phyloP scores from a whole-genome alignment of 108 stramenopile species.

The Fistulifera pelliculosa region DNA sequence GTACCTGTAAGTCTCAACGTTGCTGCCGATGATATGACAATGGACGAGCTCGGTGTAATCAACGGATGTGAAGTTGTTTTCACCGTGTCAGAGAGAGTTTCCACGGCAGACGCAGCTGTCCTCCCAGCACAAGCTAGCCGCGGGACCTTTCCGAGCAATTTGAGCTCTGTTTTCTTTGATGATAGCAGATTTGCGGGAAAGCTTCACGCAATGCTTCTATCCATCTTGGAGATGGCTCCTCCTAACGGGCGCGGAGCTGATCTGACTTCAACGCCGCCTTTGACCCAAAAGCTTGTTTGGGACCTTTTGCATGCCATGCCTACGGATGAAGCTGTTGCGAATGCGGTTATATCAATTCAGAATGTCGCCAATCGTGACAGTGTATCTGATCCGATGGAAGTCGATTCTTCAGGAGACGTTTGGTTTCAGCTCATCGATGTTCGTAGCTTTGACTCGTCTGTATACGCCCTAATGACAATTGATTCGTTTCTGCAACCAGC shows the following conservation, averaged over 20 bases:
- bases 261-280: slow-evolving; percentile 4
- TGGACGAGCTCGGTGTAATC: slow-evolving; percentile 64
- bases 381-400: slow-evolving; percentile 49
- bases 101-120: slow-evolving; percentile 6
- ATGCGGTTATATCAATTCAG: slow-evolving; percentile 39
- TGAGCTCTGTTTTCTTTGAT: slow-evolving; percentile 56
- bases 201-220: too few species aligned
- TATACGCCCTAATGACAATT: slow-evolving; percentile 89
- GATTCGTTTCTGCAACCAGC: slow-evolving; percentile 88
- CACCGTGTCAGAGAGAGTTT: slow-evolving; percentile 30
- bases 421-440: slow-evolving; percentile 71
- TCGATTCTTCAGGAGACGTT: slow-evolving; percentile 36
- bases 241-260: slow-evolving; percentile 3
- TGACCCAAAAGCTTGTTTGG: slow-evolving; percentile 79
- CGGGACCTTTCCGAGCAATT: slow-evolving; percentile 19
- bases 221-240: too few species aligned
- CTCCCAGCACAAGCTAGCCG: neutral
- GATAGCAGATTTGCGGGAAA: slow-evolving; percentile 43
- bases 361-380: slow-evolving; percentile 10
- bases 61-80: slow-evolving; percentile 75
- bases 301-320: slow-evolving; percentile 89
- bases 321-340: slow-evolving; percentile 61
- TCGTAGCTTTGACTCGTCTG: slow-evolving; percentile 64
- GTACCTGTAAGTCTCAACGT: slow-evolving; percentile 27
- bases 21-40: slow-evolving; percentile 45